phyloP scores from a whole-genome alignment of 192 early-diverging fungal genomes.

The Backusella tarrabulga region DNA sequence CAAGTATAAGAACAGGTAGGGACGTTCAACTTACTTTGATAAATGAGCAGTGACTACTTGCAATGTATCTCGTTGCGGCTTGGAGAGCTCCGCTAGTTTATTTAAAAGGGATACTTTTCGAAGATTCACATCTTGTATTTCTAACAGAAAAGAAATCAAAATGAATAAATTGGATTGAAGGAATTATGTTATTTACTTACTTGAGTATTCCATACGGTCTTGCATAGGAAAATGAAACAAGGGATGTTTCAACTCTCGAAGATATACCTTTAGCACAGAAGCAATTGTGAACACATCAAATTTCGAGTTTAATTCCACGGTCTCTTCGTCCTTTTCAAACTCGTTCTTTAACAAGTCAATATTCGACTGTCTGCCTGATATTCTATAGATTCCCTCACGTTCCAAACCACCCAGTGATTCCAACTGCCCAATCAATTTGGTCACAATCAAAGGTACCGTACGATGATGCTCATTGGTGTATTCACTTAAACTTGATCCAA shows the following conservation, averaged over 20 bases:
- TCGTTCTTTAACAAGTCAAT: conserved; percentile 28
- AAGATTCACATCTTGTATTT: conserved; percentile 38
- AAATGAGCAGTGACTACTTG: conserved; percentile 58
- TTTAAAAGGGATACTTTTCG: conserved; percentile 39
- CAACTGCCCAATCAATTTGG: conserved; percentile 26
- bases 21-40: conserved; percentile 38
- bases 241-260: conserved; percentile 62
- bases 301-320: conserved; percentile 14
- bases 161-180: neutral
- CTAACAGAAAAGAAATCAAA: conserved; percentile 22
- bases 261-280: conserved; percentile 61
- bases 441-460: conserved; percentile 31
- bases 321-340: conserved; percentile 38
- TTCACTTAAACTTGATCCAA: conserved; percentile 32
- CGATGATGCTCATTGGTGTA: conserved; percentile 22
- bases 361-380: conserved; percentile 35
- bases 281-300: conserved; percentile 59
- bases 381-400: conserved; percentile 39
- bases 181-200: conserved; percentile 7
- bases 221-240: conserved; percentile 53
- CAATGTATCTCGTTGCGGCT: conserved; percentile 50
- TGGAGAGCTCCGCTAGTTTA: conserved; percentile 41
- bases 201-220: conserved; percentile 53
- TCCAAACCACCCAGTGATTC: conserved; percentile 31
- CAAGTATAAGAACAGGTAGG: too few species aligned